A percentile compares a stretch with the other conserved stretches of the same genome.
Evolutionary conservation across 1,139 yeast species (phyloP).

Genomic region (Magnusiomyces starmeri): DNA sequence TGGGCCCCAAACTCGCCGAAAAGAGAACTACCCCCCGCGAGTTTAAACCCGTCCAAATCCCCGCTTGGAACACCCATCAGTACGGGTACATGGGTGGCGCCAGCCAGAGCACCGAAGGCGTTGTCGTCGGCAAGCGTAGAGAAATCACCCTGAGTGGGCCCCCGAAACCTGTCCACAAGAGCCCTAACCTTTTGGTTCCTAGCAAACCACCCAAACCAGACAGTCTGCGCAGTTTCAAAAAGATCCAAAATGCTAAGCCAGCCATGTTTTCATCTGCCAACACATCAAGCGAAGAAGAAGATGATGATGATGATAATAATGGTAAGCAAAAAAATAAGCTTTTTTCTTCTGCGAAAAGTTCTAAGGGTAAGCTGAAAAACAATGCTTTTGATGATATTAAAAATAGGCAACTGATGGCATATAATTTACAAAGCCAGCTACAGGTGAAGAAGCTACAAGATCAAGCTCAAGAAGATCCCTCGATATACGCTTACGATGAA

Average conservation of each 20-base stretch:
- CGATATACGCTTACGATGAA: slow-evolving; percentile 34
- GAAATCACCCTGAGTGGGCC: slow-evolving; percentile 31
- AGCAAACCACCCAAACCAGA: slow-evolving; percentile 15
- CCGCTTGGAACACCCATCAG: slow-evolving; percentile 50
- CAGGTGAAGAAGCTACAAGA: slow-evolving; percentile 12
- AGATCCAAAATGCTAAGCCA: background rate
- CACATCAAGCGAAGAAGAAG: slow-evolving; percentile 3
- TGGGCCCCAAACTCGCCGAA: slow-evolving; percentile 44
- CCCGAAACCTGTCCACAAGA: slow-evolving; percentile 15
- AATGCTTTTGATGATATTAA: too few relatives aligned
- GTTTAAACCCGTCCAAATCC: slow-evolving; percentile 33
- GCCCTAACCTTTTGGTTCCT: slow-evolving; percentile 15
- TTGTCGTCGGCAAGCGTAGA: slow-evolving; percentile 46
- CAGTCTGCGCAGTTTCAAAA: slow-evolving; percentile 10
- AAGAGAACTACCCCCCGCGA: slow-evolving; percentile 33
- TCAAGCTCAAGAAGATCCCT: slow-evolving; percentile 18
- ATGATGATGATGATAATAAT: background rate
- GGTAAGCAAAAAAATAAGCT: background rate
- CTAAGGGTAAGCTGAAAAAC: background rate
- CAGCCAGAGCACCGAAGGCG: slow-evolving; percentile 43
- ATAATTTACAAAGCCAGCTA: slow-evolving; percentile 19
- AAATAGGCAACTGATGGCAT: slow-evolving; percentile 23
- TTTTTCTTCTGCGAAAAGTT: background rate
- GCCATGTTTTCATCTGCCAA: too few relatives aligned
- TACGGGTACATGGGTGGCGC: slow-evolving; percentile 55